These are phyloP conservation scores for Populus deltoides DNA, from an alignment of 345 rosid species.

Conservation along the genomic window DNA sequence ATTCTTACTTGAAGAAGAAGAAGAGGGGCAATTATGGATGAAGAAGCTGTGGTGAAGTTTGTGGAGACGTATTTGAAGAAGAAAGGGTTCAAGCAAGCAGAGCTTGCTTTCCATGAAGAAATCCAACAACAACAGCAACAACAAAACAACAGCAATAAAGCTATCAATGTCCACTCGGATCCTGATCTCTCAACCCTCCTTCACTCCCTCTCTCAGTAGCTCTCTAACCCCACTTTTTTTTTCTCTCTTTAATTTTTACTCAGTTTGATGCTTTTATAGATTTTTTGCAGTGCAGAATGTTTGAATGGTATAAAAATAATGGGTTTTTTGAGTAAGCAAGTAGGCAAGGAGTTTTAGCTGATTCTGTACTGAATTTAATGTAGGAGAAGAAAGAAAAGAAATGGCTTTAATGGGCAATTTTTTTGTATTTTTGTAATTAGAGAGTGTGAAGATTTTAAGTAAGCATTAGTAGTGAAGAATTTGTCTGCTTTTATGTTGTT, in stretches of 20 bases:
- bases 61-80: conserved; percentile 79
- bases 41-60: conserved; percentile 48
- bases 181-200: conserved; percentile 71
- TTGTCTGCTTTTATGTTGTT: background rate
- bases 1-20: background rate
- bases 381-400: background rate
- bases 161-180: conserved; percentile 51
- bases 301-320: background rate
- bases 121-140: conserved; percentile 52
- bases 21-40: conserved; percentile 43
- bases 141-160: conserved; percentile 34
- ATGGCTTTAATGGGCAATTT: background rate
- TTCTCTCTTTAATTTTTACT: background rate
- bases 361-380: background rate
- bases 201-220: conserved; percentile 69
- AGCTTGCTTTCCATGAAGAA: conserved; percentile 58
- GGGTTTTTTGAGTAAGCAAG: background rate
- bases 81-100: conserved; percentile 77
- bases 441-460: background rate
- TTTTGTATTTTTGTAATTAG: background rate
- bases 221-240: background rate
- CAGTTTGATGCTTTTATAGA: background rate
- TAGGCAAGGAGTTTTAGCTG: background rate
- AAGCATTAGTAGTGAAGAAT: background rate
- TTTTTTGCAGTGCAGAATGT: background rate